Evolutionary conservation across 1,284 basidiomycete genomes (phyloP).

Genomic region (Ceraceosorus guamensis): DNA sequence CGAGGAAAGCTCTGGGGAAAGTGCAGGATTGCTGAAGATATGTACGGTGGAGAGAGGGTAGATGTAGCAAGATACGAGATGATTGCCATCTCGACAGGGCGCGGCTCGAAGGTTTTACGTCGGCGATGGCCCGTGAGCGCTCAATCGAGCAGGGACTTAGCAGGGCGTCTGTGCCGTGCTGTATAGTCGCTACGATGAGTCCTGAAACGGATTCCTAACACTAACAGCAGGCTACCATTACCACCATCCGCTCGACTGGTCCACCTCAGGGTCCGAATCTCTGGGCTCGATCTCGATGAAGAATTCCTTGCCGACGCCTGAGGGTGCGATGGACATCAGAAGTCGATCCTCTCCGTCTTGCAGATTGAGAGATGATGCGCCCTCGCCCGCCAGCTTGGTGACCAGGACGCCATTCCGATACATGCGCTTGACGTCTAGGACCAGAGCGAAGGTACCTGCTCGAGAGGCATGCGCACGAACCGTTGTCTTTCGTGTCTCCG

Average conservation of each 20-base stretch:
- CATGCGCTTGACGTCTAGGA: constrained; percentile 31
- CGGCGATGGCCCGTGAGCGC: too few relatives aligned
- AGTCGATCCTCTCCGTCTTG: constrained; percentile 2
- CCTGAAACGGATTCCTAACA: too few relatives aligned
- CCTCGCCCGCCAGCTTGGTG: constrained; percentile 2
- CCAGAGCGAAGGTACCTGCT: constrained; percentile 23
- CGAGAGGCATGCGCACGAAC: constrained; percentile 19
- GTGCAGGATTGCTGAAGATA: too few relatives aligned
- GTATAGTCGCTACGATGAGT: too few relatives aligned
- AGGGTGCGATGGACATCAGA: not conserved
- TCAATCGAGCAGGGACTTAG: too few relatives aligned
- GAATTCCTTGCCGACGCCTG: constrained; percentile 7
- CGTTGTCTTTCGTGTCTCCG: constrained; percentile 21
- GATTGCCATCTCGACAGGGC: too few relatives aligned
- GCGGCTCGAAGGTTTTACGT: too few relatives aligned
- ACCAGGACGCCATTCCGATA: constrained; percentile 10
- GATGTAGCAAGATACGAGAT: too few relatives aligned
- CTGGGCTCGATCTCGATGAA: constrained; percentile 1
- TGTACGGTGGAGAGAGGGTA: too few relatives aligned
- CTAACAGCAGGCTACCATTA: too few relatives aligned
- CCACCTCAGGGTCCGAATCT: not conserved
- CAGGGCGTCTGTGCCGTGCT: too few relatives aligned
- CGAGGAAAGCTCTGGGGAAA: too few relatives aligned
- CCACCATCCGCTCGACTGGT: constrained; percentile 3
- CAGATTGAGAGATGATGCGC: constrained; percentile 4